phyloP scores from a whole-genome alignment of 2,329 filamentous ascomycete species.

The Acrocalymma vagum region DNA sequence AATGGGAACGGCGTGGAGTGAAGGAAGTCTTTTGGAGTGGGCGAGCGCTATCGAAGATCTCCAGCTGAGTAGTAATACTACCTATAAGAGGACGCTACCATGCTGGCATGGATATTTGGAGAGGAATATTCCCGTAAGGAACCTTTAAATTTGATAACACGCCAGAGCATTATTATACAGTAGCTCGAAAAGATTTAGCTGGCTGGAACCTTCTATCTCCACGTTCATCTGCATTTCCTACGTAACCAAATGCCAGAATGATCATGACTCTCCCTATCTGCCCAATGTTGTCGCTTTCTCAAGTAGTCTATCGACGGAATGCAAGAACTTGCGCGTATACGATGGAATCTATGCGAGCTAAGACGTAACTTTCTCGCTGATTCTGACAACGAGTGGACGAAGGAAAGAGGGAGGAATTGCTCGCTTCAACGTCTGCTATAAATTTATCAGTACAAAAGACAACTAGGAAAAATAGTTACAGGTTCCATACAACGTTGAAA shows the following conservation, averaged over 20 bases:
- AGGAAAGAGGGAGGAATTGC: background rate
- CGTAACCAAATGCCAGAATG: too few species aligned
- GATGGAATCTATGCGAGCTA: slow-evolving; percentile 1
- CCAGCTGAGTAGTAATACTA: slow-evolving; percentile 24
- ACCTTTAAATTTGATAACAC: slow-evolving; percentile 23
- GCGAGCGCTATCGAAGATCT: slow-evolving; percentile 60
- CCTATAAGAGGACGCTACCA: slow-evolving; percentile 37
- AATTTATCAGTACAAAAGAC: too few species aligned
- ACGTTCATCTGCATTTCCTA: too few species aligned
- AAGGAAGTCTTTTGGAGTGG: slow-evolving; percentile 66
- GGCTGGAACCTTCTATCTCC: too few species aligned
- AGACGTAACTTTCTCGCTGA: background rate
- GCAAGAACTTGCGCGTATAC: slow-evolving; percentile 1
- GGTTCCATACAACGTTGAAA: too few species aligned
- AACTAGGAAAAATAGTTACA: too few species aligned
- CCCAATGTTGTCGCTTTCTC: too few species aligned
- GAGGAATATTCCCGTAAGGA: slow-evolving; percentile 47
- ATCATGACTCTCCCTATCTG: too few species aligned
- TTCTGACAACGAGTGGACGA: too few species aligned
- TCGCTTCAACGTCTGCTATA: slow-evolving; percentile 5
- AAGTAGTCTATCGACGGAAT: too few species aligned
- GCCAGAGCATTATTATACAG: too few species aligned
- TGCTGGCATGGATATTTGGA: slow-evolving; percentile 49
- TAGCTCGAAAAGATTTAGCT: too few species aligned
- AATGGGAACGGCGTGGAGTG: slow-evolving; percentile 69